Conservation (phyloP, 352 stramenopile species). For the Ochromonadaceae sp. region DNA sequence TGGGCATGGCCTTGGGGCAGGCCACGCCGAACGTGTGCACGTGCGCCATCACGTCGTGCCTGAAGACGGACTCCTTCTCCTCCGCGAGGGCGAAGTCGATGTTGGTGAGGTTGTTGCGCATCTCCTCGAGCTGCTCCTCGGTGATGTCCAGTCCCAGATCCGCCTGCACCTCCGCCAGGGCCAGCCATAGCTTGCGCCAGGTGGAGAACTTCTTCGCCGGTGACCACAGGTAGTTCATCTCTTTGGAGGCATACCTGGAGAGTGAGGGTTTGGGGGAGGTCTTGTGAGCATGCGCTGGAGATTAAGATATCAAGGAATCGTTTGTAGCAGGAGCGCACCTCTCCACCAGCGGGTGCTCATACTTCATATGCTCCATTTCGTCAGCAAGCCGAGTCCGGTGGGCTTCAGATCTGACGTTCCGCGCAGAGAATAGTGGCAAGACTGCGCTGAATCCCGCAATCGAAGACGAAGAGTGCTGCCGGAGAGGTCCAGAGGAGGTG, state of each 20-base stretch:
- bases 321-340: not conserved
- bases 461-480: too few species aligned
- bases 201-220: slow-evolving; percentile 97
- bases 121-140: slow-evolving; percentile 89
- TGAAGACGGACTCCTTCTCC: slow-evolving; percentile 94
- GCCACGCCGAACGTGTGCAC: slow-evolving; percentile 93
- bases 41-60: slow-evolving; percentile 98
- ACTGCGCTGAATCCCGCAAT: too few species aligned
- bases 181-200: slow-evolving; percentile 94
- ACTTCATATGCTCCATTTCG: too few species aligned
- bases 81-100: slow-evolving; percentile 94
- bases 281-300: not conserved
- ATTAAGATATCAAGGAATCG: slow-evolving; percentile 1
- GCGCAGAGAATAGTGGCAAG: too few species aligned
- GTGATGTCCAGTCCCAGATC: slow-evolving; percentile 91
- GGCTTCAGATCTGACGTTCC: too few species aligned
- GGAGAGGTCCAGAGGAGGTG: too few species aligned
- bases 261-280: not conserved
- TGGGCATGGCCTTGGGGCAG: slow-evolving; percentile 83
- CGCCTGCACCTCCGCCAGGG: slow-evolving; percentile 86
- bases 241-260: slow-evolving; percentile 88
- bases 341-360: slow-evolving; percentile 14
- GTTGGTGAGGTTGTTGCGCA: slow-evolving; percentile 82
- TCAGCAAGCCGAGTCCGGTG: too few species aligned
- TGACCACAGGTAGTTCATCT: slow-evolving; percentile 98